Evolutionary conservation across 129 eudicot genomes (phyloP).

Genomic region (Centella asiatica): DNA sequence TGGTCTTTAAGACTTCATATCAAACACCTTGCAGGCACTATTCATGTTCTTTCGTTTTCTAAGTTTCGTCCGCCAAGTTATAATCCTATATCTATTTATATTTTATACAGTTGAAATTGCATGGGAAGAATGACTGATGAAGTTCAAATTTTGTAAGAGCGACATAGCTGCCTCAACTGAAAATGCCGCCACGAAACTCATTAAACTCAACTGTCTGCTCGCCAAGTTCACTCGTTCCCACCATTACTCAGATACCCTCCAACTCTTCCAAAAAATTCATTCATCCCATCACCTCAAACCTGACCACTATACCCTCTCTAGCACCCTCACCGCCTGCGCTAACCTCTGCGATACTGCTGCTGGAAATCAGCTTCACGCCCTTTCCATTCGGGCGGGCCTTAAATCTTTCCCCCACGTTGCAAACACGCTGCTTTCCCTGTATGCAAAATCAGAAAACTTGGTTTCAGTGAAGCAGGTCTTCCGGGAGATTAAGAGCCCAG

Average conservation of each 20-base stretch:
- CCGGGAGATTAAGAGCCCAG: conserved; percentile 45
- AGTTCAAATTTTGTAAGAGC: too few species aligned
- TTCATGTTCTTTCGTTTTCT: too few species aligned
- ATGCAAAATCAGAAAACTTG: conserved; percentile 48
- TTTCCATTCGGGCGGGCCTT: conserved; percentile 39
- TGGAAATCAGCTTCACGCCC: conserved; percentile 65
- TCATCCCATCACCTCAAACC: conserved; percentile 51
- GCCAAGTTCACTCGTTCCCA: conserved; percentile 44
- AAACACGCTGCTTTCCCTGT: conserved; percentile 60
- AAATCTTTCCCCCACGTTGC: conserved; percentile 50
- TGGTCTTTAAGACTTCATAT: neutral
- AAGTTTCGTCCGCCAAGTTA: too few species aligned
- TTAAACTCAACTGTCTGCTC: conserved; percentile 53
- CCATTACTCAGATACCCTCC: conserved; percentile 47
- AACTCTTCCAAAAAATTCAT: conserved; percentile 51
- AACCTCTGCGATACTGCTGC: conserved; percentile 20
- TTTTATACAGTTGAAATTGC: too few species aligned
- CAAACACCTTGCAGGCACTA: too few species aligned
- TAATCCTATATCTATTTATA: too few species aligned
- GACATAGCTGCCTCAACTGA: too few species aligned
- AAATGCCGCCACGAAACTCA: conserved; percentile 30
- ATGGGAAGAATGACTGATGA: too few species aligned
- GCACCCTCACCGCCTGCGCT: conserved; percentile 63
- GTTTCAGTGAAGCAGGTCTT: conserved; percentile 47
- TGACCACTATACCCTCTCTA: conserved; percentile 79